A percentile compares a stretch with the other conserved stretches of the same genome.
Conservation (phyloP, 2,329 filamentous ascomycete species). For the Trichophyton mentagrophytes region DNA sequence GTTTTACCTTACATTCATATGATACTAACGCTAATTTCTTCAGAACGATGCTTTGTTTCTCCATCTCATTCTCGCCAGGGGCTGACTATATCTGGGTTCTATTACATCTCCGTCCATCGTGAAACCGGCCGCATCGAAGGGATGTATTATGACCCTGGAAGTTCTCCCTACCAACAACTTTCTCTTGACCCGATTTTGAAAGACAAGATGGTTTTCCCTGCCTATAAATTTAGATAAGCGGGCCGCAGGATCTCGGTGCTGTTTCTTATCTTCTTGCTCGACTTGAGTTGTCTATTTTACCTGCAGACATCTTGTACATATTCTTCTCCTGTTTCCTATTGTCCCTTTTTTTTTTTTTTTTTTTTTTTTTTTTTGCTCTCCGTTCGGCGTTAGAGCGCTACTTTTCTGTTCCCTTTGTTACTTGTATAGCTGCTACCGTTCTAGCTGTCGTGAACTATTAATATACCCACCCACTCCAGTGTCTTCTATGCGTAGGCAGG, state of each 20-base stretch:
- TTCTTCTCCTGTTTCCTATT: not conserved
- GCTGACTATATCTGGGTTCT: slow-evolving; percentile 40
- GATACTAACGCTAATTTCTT: not conserved
- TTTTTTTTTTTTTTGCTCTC: not conserved
- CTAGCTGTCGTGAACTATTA: not conserved
- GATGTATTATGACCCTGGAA: slow-evolving; percentile 38
- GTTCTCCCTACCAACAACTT: slow-evolving; percentile 38
- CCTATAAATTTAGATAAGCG: slow-evolving; percentile 31
- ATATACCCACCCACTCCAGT: not conserved
- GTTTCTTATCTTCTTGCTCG: not conserved
- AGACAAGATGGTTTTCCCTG: slow-evolving; percentile 29
- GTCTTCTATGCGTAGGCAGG: not conserved
- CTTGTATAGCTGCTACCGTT: not conserved
- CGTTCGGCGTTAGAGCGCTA: not conserved
- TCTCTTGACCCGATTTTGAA: slow-evolving; percentile 29
- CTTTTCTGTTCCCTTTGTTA: not conserved
- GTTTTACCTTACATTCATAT: not conserved
- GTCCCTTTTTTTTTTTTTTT: not conserved
- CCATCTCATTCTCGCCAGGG: slow-evolving; percentile 35
- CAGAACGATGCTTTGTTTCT: slow-evolving; percentile 38
- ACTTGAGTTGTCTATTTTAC: not conserved
- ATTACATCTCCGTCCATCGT: slow-evolving; percentile 37
- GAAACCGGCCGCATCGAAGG: slow-evolving; percentile 36
- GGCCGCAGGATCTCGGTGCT: not conserved
- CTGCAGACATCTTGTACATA: slow-evolving; percentile 2